Conservation (phyloP, 2,329 filamentous ascomycete species). For the Verticillium zaregamsianum region DNA sequence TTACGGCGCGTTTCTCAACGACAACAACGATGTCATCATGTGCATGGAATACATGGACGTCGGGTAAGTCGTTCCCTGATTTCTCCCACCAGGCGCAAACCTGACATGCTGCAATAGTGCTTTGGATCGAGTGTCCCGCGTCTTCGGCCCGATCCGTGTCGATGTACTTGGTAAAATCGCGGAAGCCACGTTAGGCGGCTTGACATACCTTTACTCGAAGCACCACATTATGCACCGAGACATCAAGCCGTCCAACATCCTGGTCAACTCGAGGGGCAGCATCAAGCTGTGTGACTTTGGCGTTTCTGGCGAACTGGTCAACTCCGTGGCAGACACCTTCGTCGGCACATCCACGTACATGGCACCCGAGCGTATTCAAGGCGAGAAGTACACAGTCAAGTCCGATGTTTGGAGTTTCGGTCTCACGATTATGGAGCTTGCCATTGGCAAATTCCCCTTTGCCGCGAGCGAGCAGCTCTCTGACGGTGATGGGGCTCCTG, state of each 20-base stretch:
- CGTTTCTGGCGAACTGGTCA: constrained; percentile 96
- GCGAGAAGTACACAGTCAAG: constrained; percentile 94
- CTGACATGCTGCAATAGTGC: constrained; percentile 53
- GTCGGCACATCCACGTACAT: constrained; percentile 99
- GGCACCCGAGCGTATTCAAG: constrained; percentile 96
- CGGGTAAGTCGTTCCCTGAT: constrained; percentile 61
- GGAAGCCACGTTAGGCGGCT: constrained; percentile 86
- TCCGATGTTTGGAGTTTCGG: constrained; percentile 99
- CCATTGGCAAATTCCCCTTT: constrained; percentile 96
- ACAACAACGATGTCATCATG: constrained; percentile 96
- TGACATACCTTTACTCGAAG: constrained; percentile 91
- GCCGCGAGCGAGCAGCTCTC: constrained; percentile 66
- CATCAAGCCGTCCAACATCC: constrained; percentile 96
- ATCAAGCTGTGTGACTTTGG: constrained; percentile 99
- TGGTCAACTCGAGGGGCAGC: constrained; percentile 88
- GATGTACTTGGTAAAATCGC: constrained; percentile 97
- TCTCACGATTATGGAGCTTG: constrained; percentile 90
- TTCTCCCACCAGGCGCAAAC: no score
- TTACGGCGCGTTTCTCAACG: constrained; percentile 95
- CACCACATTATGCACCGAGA: constrained; percentile 99
- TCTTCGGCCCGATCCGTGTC: constrained; percentile 91
- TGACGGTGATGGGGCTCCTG: constrained; percentile 77
- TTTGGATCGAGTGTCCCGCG: constrained; percentile 87
- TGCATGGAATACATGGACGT: constrained; percentile 99
- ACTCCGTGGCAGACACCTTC: constrained; percentile 97